Conservation (phyloP, 23 red algal genomes). For the Gracilariopsis chorda region DNA sequence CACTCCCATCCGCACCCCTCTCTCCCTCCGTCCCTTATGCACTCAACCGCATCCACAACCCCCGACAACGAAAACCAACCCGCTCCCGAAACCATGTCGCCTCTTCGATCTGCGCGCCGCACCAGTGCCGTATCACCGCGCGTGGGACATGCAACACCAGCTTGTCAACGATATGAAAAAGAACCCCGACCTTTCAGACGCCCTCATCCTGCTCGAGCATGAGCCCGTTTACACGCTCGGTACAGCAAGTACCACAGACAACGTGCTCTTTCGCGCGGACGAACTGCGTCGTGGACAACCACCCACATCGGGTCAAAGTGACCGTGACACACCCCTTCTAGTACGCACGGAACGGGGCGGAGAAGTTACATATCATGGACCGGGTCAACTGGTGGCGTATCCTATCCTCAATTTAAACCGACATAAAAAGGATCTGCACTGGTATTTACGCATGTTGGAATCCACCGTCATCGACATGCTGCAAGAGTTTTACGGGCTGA, state of each 20-base stretch:
- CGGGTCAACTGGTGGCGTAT: constrained; percentile 86
- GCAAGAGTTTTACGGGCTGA: constrained; percentile 1
- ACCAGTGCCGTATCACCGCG: constrained; percentile 27
- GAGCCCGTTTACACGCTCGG: constrained; percentile 92
- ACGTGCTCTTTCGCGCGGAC: constrained; percentile 57
- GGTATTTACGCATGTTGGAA: constrained; percentile 85
- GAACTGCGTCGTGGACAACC: constrained; percentile 6
- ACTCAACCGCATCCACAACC: not conserved
- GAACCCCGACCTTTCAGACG: constrained; percentile 7
- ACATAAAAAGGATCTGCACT: constrained; percentile 74
- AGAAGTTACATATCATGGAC: constrained; percentile 94
- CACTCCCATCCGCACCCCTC: not conserved
- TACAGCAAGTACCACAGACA: constrained; percentile 34
- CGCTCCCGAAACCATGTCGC: not conserved
- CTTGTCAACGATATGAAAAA: constrained; percentile 2
- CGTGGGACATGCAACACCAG: constrained; percentile 24
- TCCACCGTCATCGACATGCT: constrained; percentile 60
- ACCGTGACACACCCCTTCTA: not conserved
- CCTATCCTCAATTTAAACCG: constrained; percentile 73
- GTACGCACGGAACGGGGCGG: constrained; percentile 90
- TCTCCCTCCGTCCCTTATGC: not conserved
- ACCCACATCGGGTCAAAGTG: not conserved
- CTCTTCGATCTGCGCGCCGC: constrained; percentile 4
- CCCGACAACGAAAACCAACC: not conserved
- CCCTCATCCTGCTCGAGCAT: constrained; percentile 69